Base-by-base conservation (phyloP, 106 monocot species). In the Dioscorea dumetorum region DNA sequence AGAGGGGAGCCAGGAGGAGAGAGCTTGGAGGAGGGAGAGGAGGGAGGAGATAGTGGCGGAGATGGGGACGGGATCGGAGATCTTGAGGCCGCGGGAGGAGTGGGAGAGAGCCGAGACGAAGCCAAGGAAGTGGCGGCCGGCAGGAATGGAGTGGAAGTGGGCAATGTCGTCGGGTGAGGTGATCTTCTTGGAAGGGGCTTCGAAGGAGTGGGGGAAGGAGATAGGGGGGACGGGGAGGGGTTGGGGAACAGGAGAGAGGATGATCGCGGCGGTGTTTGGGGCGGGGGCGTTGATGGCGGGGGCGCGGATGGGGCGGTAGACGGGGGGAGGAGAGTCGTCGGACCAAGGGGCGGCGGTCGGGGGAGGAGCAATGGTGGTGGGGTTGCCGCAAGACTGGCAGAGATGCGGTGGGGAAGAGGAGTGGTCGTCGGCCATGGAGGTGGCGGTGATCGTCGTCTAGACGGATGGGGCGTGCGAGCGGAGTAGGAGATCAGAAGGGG, bases 231-330 rank as follows among this genome's bases (percentile, higher is more conserved):
- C 83, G 34, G 92, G 77, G 61, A 86, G 80, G 71, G 94, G 90
- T 8, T 85, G 87, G 9, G 99, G 99, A 24, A 90, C 90, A 17
- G 99, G 92, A 23, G 87, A 20, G 61, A 87, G 89, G 77, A 92
- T 73, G 72, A 99, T 93, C 57, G 90, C 67, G 41, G 57, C 66
- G 71, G 89, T 74, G 59, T 82, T 76, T 62, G 78, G 77, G 13
- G 97, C 73, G 5, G 97, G 91, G 56, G 86, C 82, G 79, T 97
- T 97, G 76, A 97, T 79, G 8, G 97, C 97, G 0, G 97, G 91
- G 22, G 77, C 82, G 19, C 89, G 86, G 76, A 91, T 86, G 50
- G 91, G 97, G 63, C 97, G 97, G 76, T 97, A 92, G 13, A 77
- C 77, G 1, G 89, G 89, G 1, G 91, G 88, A 1, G 88, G 79